Conservation (phyloP, 768 basidiomycete species). For the Agrocybe chaxingu region DNA sequence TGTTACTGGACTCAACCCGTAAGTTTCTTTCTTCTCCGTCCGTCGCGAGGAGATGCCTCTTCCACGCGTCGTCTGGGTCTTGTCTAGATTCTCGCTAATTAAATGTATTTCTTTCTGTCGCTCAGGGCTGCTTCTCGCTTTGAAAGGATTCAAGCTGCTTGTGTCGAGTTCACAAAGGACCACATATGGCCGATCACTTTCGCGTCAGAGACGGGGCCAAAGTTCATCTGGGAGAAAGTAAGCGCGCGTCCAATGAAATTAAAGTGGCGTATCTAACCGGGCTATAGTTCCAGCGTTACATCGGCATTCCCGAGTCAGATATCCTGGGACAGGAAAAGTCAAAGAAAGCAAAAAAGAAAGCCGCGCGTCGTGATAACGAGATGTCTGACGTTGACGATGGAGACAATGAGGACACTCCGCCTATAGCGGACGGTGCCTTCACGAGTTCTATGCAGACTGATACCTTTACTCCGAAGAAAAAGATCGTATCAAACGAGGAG, state of each 20-base stretch:
- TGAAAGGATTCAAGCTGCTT: conserved; percentile 60
- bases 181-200: conserved; percentile 34
- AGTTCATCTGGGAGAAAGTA: conserved; percentile 66
- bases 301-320: conserved; percentile 40
- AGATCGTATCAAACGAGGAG: conserved; percentile 39
- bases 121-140: conserved; percentile 39
- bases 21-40: conserved; percentile 19
- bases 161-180: conserved; percentile 49
- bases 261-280: not conserved
- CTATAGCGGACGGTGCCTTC: conserved; percentile 2
- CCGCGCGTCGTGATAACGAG: conserved; percentile 24
- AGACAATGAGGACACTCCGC: conserved; percentile 21
- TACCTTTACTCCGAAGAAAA: conserved; percentile 11
- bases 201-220: conserved; percentile 31
- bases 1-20: conserved; percentile 48
- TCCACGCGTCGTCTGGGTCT: not conserved
- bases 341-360: conserved; percentile 12
- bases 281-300: conserved; percentile 54
- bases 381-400: conserved; percentile 31
- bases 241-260: conserved; percentile 3
- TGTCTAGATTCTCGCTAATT: not conserved
- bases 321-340: conserved; percentile 5
- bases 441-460: conserved; percentile 1
- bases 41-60: not conserved
- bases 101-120: conserved; percentile 1